Conservation (phyloP, 192 early-diverging fungal genomes). For the Rhizophagus sp. region DNA sequence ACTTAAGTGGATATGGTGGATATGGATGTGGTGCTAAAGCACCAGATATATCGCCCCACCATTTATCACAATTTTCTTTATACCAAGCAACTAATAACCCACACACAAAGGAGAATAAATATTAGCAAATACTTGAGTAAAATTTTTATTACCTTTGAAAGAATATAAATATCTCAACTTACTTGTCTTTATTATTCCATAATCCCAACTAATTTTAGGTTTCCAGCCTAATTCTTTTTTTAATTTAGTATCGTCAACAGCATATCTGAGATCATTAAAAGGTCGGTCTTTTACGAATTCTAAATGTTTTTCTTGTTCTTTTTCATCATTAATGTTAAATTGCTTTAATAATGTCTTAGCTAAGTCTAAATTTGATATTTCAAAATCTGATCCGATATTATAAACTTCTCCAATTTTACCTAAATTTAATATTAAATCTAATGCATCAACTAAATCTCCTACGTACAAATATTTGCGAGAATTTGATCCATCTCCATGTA, state of each 20-base stretch:
- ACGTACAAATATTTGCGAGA: conserved; percentile 76
- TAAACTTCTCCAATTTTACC: conserved; percentile 74
- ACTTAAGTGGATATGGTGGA: conserved; percentile 6
- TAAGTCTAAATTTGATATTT: conserved; percentile 70
- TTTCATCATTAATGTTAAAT: conserved; percentile 43
- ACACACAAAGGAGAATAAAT: background rate
- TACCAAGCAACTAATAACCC: conserved; percentile 56
- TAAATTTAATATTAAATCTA: conserved; percentile 65
- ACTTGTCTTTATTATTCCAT: conserved; percentile 69
- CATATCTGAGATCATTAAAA: conserved; percentile 78
- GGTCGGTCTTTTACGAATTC: conserved; percentile 75
- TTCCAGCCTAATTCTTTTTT: conserved; percentile 64
- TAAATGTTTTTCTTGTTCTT: conserved; percentile 39
- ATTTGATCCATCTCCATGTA: conserved; percentile 76
- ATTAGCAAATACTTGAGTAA: background rate
- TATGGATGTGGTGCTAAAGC: conserved; percentile 58
- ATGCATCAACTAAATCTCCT: conserved; percentile 67
- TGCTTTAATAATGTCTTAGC: conserved; percentile 56
- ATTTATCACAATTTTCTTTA: conserved; percentile 44
- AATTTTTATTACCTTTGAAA: background rate
- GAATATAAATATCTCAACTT: conserved; percentile 29
- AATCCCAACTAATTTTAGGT: conserved; percentile 59
- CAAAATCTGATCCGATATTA: conserved; percentile 74
- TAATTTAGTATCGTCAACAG: conserved; percentile 72
- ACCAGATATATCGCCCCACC: conserved; percentile 65